Percentiles rank a stretch among this genome's conserved stretches.
Conservation (phyloP, 2,329 filamentous ascomycete species). For the Epichloe scottii region DNA sequence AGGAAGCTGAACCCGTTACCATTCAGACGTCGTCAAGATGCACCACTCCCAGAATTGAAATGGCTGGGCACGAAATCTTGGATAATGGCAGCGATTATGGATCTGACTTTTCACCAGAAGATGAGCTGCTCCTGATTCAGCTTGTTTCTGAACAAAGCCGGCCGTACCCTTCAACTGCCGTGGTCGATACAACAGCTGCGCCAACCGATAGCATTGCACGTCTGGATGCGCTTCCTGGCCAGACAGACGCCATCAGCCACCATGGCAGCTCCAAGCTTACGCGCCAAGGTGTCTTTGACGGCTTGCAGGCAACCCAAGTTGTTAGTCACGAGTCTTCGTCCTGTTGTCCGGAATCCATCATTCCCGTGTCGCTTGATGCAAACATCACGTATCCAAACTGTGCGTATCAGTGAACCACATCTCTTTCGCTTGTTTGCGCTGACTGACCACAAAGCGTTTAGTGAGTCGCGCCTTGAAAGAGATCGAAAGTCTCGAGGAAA, state of each 20-base stretch:
- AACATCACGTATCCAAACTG: conserved; percentile 38
- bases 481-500: conserved; percentile 8
- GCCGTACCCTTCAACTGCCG: neutral
- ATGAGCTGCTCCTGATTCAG: conserved; percentile 29
- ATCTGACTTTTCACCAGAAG: conserved; percentile 34
- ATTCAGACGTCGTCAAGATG: neutral
- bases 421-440: conserved; percentile 6
- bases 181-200: neutral
- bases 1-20: neutral
- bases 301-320: neutral
- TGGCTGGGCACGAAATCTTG: conserved; percentile 1
- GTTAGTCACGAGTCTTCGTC: neutral
- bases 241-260: neutral
- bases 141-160: conserved; percentile 15
- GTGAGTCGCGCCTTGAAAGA: conserved; percentile 34
- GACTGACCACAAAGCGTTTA: conserved; percentile 60
- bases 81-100: conserved; percentile 29
- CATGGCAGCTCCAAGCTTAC: neutral
- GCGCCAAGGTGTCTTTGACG: neutral
- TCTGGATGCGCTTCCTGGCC: conserved; percentile 1
- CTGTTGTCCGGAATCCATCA: neutral
- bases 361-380: conserved; percentile 10
- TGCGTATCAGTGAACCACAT: conserved; percentile 23
- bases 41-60: neutral
- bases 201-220: neutral